Evolutionary conservation across 106 monocot species (phyloP).

Genomic region (Dioscorea alata): DNA sequence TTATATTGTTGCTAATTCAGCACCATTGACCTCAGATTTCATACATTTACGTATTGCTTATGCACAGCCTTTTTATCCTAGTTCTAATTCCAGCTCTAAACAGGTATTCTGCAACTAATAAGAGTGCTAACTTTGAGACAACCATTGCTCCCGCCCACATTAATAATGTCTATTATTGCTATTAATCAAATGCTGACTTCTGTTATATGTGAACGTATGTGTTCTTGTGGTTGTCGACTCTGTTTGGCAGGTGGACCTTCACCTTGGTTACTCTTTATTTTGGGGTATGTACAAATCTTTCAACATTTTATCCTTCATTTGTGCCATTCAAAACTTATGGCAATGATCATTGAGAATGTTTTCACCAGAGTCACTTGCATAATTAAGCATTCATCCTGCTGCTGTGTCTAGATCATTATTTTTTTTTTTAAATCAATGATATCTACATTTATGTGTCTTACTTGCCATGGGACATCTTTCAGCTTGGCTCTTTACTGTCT

Average conservation of each 20-base stretch:
- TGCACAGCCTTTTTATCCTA: not conserved
- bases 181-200: not conserved
- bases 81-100: constrained; percentile 1
- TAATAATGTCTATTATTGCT: not conserved
- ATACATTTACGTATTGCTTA: constrained; percentile 1
- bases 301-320: not conserved
- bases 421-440: not conserved
- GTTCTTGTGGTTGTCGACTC: not conserved
- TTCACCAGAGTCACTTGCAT: too few relatives aligned
- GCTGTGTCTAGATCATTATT: too few relatives aligned
- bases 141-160: too few relatives aligned
- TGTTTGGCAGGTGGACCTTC: constrained; percentile 83
- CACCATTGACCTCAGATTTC: constrained; percentile 9
- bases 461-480: constrained; percentile 1
- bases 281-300: constrained; percentile 62
- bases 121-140: constrained; percentile 15
- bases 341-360: too few relatives aligned
- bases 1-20: not conserved
- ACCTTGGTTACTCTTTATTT: constrained; percentile 75
- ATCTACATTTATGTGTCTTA: not conserved
- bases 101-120: constrained; percentile 16
- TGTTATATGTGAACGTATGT: not conserved
- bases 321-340: not conserved
- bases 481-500: constrained; percentile 84
- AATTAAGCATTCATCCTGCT: too few relatives aligned